Evolutionary conservation across 345 rosid species (phyloP).

Genomic region (Chamaenerion angustifolium): DNA sequence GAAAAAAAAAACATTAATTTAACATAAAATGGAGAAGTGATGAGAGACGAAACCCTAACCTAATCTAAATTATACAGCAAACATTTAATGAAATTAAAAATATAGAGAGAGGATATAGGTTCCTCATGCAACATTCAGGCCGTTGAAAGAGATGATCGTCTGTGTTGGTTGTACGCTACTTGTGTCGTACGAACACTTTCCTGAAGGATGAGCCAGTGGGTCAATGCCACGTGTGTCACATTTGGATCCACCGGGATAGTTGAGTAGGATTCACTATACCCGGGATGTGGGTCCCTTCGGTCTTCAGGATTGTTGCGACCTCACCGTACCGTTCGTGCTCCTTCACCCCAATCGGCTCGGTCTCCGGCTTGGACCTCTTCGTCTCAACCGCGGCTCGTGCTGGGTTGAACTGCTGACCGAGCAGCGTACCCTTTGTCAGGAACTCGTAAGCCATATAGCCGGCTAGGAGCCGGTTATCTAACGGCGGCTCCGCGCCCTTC

Average conservation of each 20-base stretch:
- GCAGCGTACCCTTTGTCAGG: constrained; percentile 56
- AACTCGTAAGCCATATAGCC: constrained; percentile 81
- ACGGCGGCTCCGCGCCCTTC: constrained; percentile 11
- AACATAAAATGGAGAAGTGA: too few species aligned
- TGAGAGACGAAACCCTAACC: too few species aligned
- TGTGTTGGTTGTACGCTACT: too few species aligned
- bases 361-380: constrained; percentile 14
- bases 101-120: too few species aligned
- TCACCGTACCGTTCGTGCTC: constrained; percentile 40
- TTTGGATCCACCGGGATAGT: constrained; percentile 46
- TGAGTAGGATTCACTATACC: constrained; percentile 76
- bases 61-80: too few species aligned
- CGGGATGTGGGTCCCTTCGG: constrained; percentile 49
- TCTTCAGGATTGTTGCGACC: constrained; percentile 48
- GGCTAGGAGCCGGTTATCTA: constrained; percentile 52
- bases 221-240: constrained; percentile 17
- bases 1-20: too few species aligned
- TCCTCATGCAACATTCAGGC: too few species aligned
- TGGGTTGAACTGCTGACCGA: constrained; percentile 48
- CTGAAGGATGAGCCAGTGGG: not conserved
- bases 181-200: too few species aligned
- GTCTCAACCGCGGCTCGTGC: constrained; percentile 8
- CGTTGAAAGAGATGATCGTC: too few species aligned
- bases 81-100: too few species aligned
- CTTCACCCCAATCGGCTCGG: constrained; percentile 22